A percentile compares a stretch with the other conserved stretches of the same genome.
These are phyloP conservation scores for Planoprotostelium fungivorum DNA, from an alignment of 78 protist species.

Conservation along the genomic window DNA sequence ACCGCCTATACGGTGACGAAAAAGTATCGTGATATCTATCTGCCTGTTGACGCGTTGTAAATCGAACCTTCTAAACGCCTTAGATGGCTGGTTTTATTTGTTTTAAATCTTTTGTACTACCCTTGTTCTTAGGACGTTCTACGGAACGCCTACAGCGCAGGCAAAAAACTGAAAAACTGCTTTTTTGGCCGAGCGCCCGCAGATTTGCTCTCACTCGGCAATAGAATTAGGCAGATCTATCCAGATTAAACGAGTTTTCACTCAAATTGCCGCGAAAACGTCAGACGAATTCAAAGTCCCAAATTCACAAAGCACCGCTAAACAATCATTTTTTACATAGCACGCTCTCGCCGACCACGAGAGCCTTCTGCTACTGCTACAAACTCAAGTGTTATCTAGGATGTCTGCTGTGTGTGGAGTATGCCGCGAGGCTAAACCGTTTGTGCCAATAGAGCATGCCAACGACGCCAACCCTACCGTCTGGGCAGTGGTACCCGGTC, in stretches of 20 bases:
- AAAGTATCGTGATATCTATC: background rate
- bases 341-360: no score
- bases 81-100: background rate
- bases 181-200: no score
- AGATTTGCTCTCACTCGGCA: background rate
- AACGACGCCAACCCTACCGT: no score
- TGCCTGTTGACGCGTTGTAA: background rate
- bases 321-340: no score
- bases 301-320: no score
- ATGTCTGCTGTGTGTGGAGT: no score
- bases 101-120: background rate
- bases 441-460: no score
- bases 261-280: constrained; percentile 1
- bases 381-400: no score
- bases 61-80: background rate
- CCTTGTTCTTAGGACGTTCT: background rate
- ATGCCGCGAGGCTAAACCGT: no score
- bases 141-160: background rate
- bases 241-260: background rate
- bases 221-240: background rate
- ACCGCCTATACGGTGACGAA: background rate
- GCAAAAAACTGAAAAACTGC: background rate
- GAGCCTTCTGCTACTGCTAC: no score
- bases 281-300: constrained; percentile 1
- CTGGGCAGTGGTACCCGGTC: no score